Conservation (phyloP, 352 stramenopile genomes). For the Phytophthora colocasiae region DNA sequence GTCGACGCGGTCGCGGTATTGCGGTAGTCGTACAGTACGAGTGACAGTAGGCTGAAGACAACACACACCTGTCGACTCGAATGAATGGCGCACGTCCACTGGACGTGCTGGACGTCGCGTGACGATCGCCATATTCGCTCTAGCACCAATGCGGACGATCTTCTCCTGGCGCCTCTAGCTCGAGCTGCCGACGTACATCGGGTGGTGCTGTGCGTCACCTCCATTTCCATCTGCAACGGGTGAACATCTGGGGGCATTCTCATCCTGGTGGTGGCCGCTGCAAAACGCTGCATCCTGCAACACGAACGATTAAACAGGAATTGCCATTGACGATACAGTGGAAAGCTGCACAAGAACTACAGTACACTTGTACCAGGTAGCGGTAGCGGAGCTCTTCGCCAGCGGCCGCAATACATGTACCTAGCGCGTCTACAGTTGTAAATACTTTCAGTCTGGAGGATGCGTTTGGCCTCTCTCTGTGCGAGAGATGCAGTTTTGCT, state of each 20-base stretch:
- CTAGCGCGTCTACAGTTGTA: constrained; percentile 17
- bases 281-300: not conserved
- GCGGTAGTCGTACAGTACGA: constrained; percentile 28
- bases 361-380: too few relatives aligned
- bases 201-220: constrained; percentile 8
- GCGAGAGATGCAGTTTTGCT: constrained; percentile 44
- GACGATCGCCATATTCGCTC: constrained; percentile 13
- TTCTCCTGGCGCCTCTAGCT: not conserved
- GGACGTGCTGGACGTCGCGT: too few relatives aligned
- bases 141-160: not conserved
- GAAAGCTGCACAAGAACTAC: not conserved
- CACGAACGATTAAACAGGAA: too few relatives aligned
- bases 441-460: constrained; percentile 25
- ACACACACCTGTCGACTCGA: constrained; percentile 5
- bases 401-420: not conserved
- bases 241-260: constrained; percentile 4
- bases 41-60: constrained; percentile 22
- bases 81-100: constrained; percentile 8
- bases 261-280: not conserved
- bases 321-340: too few relatives aligned
- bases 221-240: not conserved
- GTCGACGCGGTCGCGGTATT: constrained; percentile 16
- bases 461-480: constrained; percentile 17
- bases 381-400: not conserved
- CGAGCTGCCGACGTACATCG: constrained; percentile 8